These are phyloP conservation scores for Thermothielavioides terrestris DNA, from an alignment of 495 filamentous ascomycete genomes.

Conservation along the genomic window DNA sequence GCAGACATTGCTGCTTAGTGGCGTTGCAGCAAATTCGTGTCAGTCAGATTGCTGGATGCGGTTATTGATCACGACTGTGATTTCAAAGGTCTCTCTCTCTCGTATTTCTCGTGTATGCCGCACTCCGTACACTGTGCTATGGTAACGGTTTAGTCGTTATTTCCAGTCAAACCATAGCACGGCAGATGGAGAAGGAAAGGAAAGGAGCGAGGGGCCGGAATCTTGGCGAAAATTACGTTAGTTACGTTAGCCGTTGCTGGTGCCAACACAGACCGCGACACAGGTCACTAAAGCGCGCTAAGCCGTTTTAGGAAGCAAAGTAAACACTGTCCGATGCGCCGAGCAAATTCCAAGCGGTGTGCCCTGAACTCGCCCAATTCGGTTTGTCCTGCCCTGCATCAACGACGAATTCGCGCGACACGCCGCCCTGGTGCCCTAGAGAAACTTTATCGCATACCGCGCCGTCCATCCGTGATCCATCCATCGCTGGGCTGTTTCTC, in stretches of 20 bases:
- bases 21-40: neutral
- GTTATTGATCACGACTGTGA: too few species aligned
- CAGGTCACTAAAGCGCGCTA: conserved; percentile 12
- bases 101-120: too few species aligned
- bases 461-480: neutral
- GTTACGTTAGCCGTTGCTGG: neutral
- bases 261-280: conserved; percentile 4
- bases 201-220: too few species aligned
- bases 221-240: too few species aligned
- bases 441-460: neutral
- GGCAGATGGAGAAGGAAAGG: too few species aligned
- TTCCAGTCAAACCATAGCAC: too few species aligned
- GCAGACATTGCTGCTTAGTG: conserved; percentile 29
- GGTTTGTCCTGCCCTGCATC: neutral
- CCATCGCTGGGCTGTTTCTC: neutral
- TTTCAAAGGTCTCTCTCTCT: too few species aligned
- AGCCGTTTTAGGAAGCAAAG: conserved; percentile 18
- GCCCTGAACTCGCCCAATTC: too few species aligned
- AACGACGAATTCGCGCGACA: neutral
- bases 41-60: neutral
- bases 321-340: conserved; percentile 25
- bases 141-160: too few species aligned
- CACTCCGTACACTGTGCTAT: too few species aligned
- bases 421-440: too few species aligned
- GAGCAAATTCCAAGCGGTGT: conserved; percentile 14